Percentiles rank a stretch among this genome's conserved stretches.
These are phyloP conservation scores for Schwanniomyces occidentalis DNA, from an alignment of 805 yeast genomes.

Conservation along the genomic window DNA sequence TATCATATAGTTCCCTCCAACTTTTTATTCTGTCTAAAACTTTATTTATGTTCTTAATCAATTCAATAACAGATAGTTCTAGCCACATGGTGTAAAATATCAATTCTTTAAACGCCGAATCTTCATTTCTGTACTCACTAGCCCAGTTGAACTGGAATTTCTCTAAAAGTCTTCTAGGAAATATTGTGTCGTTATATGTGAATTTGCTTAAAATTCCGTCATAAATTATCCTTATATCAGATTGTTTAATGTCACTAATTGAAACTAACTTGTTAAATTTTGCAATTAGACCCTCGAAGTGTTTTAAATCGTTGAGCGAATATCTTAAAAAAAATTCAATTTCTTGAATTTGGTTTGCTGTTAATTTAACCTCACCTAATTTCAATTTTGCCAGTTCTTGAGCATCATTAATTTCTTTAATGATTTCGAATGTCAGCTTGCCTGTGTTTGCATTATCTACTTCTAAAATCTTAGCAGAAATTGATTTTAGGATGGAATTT, in stretches of 20 bases:
- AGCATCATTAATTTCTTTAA: slow-evolving; percentile 20
- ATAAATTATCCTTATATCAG: slow-evolving; percentile 27
- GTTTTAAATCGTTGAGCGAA: slow-evolving; percentile 43
- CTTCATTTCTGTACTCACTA: slow-evolving; percentile 6
- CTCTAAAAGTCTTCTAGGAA: background rate
- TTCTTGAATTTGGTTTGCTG: slow-evolving; percentile 29
- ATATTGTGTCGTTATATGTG: slow-evolving; percentile 7
- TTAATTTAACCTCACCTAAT: slow-evolving; percentile 26
- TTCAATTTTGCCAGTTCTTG: slow-evolving; percentile 20
- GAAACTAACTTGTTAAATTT: slow-evolving; percentile 37
- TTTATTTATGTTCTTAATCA: slow-evolving; percentile 22
- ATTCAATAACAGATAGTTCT: slow-evolving; percentile 22
- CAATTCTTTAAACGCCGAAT: slow-evolving; percentile 12
- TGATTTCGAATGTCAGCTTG: slow-evolving; percentile 32
- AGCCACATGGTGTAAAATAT: slow-evolving; percentile 21
- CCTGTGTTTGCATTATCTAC: slow-evolving; percentile 11
- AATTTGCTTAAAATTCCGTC: slow-evolving; percentile 17
- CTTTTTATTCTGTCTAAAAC: slow-evolving; percentile 22
- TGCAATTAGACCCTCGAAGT: slow-evolving; percentile 26
- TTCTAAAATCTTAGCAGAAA: slow-evolving; percentile 9
- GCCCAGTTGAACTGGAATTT: slow-evolving; percentile 7
- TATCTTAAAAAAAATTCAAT: slow-evolving; percentile 50
- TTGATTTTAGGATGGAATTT: background rate
- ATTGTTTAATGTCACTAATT: slow-evolving; percentile 31
- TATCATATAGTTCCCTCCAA: slow-evolving; percentile 33